Base-by-base conservation (phyloP, 1,284 basidiomycete species). In the Lentinula novae-zelandiae region DNA sequence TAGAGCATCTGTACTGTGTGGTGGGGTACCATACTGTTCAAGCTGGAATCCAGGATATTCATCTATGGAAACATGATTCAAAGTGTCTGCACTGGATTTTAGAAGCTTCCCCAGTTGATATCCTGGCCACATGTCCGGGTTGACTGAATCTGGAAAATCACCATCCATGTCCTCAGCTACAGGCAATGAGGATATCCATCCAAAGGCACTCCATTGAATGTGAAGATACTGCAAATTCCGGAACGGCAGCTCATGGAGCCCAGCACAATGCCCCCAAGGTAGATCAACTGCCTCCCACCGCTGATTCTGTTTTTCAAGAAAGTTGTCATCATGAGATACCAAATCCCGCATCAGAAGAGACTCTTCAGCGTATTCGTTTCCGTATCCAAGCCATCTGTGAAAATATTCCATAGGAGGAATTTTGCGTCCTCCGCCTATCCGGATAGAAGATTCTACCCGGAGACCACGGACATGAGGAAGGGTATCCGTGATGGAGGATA, bases 181-280 rank as follows among this genome's bases (percentile, higher is more conserved):
- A 48, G 31, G 36, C 12, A 3, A 50, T 1, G 31, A 22, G 8
- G 39, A 13, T n/a, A 40, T 52, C 57, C 57, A 58, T 31, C 57
- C 38, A 31, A 58, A 58, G 5, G 53, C 51, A 34, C 57, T 52
- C 57, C 57, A 58, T 13, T 42, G 49, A n/a, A 58, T 51, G 27
- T 52, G 39, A 15, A 58, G 7, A 22, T 52, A 58, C 17, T 40
- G 38, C 10, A 58, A n/a, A 17, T 52, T 52, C n/a, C 38, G 13
- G 10, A 52, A 58, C 0, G 57, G 57, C 20, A 44, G 20, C 20
- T 13, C 38, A 52, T 52, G 38, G 33, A 58, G n/a, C 1, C 57
- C 57, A 22, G 17, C 46, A 15, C 22, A 10, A 10, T 53, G 51
- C 44, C 57, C 49, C 38, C 49, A 58, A 34, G 57, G 57, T 17